Conservation (phyloP, 257 asterid species). For the Solanum virginianum region DNA sequence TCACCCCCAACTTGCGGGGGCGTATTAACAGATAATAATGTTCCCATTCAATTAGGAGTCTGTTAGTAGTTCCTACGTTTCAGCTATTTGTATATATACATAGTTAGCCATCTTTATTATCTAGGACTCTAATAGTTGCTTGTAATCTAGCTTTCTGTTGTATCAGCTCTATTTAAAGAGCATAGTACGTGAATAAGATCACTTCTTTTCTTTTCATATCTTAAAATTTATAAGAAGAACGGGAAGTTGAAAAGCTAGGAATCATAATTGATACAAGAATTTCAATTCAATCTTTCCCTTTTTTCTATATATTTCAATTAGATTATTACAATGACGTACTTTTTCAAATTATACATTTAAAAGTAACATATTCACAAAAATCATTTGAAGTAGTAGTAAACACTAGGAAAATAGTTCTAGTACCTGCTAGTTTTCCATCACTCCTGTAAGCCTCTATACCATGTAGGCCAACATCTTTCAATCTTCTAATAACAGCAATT, state of each 20-base stretch:
- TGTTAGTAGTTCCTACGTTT: too few relatives aligned
- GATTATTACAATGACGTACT: not conserved
- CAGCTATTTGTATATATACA: too few relatives aligned
- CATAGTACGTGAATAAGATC: too few relatives aligned
- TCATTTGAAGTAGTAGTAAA: not conserved
- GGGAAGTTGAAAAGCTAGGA: not conserved
- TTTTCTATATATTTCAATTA: not conserved
- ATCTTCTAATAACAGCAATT: conserved; percentile 45
- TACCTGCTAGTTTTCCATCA: conserved; percentile 85
- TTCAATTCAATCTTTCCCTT: not conserved
- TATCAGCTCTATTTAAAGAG: too few relatives aligned
- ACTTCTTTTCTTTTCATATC: too few relatives aligned
- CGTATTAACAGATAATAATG: too few relatives aligned
- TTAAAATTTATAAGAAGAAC: not conserved
- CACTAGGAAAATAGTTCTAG: not conserved
- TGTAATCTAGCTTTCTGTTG: too few relatives aligned
- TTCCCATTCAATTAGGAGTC: too few relatives aligned
- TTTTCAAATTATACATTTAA: not conserved
- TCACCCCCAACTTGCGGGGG: too few relatives aligned
- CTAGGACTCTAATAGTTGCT: too few relatives aligned
- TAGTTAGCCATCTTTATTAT: too few relatives aligned
- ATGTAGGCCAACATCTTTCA: conserved; percentile 78
- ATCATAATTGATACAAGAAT: not conserved
- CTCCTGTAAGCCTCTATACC: conserved; percentile 90
- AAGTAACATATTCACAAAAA: not conserved